A percentile compares a stretch with the other conserved stretches of the same genome.
These are phyloP conservation scores for Macrolepiota fuliginosa DNA, from an alignment of 768 basidiomycete species.

Conservation along the genomic window DNA sequence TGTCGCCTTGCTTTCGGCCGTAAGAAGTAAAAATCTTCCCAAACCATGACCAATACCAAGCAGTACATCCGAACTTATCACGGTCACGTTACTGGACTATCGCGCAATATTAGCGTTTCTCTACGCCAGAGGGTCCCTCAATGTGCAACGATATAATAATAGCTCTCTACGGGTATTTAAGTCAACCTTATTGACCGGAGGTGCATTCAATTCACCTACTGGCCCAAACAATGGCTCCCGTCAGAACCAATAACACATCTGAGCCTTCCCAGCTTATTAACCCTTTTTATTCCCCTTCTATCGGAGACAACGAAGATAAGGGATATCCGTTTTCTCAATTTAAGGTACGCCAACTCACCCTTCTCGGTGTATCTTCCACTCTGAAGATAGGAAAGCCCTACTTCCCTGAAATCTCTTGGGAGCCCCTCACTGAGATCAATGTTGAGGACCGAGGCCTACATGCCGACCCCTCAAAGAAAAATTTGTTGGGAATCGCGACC, in stretches of 20 bases:
- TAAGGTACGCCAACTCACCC: constrained; percentile 40
- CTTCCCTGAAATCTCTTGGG: constrained; percentile 65
- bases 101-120: constrained; percentile 12
- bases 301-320: constrained; percentile 47
- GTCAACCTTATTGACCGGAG: neutral
- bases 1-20: neutral
- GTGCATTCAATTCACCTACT: neutral
- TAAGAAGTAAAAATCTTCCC: neutral
- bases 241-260: constrained; percentile 31
- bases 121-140: constrained; percentile 15
- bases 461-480: constrained; percentile 70
- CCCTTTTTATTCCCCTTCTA: constrained; percentile 67
- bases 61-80: neutral
- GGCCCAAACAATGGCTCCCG: constrained; percentile 43
- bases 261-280: constrained; percentile 40
- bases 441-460: constrained; percentile 65
- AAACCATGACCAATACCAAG: neutral
- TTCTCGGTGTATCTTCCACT: neutral
- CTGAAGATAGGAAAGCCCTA: constrained; percentile 41
- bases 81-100: constrained; percentile 15
- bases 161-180: neutral
- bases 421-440: constrained; percentile 53
- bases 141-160: too few species aligned
- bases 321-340: constrained; percentile 55
- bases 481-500: constrained; percentile 58